phyloP scores from a whole-genome alignment of 2,329 filamentous ascomycete species.

The Atkinsonella hypoxylon region DNA sequence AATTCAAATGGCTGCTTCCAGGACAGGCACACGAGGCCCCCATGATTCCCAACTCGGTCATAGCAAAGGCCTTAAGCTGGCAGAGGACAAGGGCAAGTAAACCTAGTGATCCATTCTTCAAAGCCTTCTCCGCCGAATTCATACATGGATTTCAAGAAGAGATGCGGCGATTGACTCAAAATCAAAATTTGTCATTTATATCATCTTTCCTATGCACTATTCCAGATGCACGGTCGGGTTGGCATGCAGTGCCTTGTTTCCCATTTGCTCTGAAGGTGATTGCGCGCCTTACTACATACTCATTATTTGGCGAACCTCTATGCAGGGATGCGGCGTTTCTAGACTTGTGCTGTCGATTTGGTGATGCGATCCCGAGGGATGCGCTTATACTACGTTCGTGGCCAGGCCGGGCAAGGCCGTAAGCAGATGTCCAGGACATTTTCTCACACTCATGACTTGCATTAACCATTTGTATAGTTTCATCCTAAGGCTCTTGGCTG shows the following conservation, averaged over 20 bases:
- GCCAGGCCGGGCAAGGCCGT: slow-evolving; percentile 6
- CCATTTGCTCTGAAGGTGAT: slow-evolving; percentile 8
- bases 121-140: slow-evolving; percentile 8
- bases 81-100: slow-evolving; percentile 8
- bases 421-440: background rate
- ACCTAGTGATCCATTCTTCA: slow-evolving; percentile 7
- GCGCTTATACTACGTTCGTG: slow-evolving; percentile 7
- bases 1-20: slow-evolving; percentile 7
- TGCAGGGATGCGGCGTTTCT: slow-evolving; percentile 7
- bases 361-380: slow-evolving; percentile 7
- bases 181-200: background rate
- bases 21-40: slow-evolving; percentile 5
- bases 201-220: background rate
- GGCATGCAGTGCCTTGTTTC: slow-evolving; percentile 8
- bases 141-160: slow-evolving; percentile 7
- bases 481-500: slow-evolving; percentile 3
- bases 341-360: slow-evolving; percentile 7
- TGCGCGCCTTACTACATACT: slow-evolving; percentile 8
- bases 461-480: background rate
- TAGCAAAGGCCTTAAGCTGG: slow-evolving; percentile 9
- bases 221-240: background rate
- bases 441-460: background rate
- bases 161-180: background rate
- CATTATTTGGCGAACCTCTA: slow-evolving; percentile 7
- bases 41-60: slow-evolving; percentile 7